These are phyloP conservation scores for Cutaneotrichosporon dermatis DNA, from an alignment of 1,284 basidiomycete species.

Conservation along the genomic window DNA sequence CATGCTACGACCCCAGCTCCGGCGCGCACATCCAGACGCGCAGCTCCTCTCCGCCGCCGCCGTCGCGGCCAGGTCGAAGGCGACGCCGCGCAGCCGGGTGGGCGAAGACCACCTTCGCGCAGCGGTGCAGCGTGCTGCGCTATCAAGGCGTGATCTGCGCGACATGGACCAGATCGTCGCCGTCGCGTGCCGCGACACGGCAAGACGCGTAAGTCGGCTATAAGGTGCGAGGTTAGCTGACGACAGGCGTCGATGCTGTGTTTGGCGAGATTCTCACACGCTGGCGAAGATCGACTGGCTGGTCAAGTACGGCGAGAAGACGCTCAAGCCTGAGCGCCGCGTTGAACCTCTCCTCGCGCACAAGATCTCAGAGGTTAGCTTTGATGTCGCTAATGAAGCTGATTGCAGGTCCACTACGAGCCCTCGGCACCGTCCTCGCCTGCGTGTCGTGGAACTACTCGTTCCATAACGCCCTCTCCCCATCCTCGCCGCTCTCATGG, in stretches of 20 bases:
- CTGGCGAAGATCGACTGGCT: constrained; percentile 78
- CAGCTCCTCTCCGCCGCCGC: constrained; percentile 63
- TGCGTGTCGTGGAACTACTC: constrained; percentile 78
- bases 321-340: constrained; percentile 65
- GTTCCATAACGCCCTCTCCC: constrained; percentile 87
- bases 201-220: constrained; percentile 71
- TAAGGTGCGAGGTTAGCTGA: neutral
- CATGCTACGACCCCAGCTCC: constrained; percentile 86
- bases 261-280: constrained; percentile 81
- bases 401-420: constrained; percentile 73
- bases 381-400: neutral
- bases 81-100: constrained; percentile 61
- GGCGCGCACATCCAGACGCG: constrained; percentile 53
- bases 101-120: constrained; percentile 66
- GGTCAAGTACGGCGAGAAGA: constrained; percentile 71
- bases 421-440: constrained; percentile 91
- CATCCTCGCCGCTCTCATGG: constrained; percentile 84
- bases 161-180: constrained; percentile 70
- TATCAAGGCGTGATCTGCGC: constrained; percentile 84
- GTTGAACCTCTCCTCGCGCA: constrained; percentile 77
- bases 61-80: constrained; percentile 65
- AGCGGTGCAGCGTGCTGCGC: constrained; percentile 72
- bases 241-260: constrained; percentile 75
- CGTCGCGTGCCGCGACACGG: constrained; percentile 94
- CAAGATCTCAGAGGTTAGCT: constrained; percentile 59